Evolutionary conservation across 2,329 filamentous ascomycete species (phyloP), one percentile per base, ranked within the genome.

Genomic region (Didymella keratinophila): DNA sequence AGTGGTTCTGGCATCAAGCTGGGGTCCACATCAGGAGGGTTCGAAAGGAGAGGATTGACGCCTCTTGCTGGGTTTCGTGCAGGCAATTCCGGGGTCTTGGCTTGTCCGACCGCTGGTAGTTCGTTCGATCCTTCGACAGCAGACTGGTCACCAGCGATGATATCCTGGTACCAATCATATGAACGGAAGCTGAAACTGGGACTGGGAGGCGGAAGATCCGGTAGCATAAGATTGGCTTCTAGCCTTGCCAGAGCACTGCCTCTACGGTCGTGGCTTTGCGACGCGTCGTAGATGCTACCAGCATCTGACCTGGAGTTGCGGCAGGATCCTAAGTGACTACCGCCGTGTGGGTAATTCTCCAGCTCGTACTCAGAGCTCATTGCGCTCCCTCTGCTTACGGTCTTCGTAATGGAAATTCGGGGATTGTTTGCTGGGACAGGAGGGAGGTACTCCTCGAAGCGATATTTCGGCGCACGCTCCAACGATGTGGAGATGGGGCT

Each of bases 161-260:
- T 71, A 21, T 69, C 68, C 41, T 68, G 67, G 45, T 71, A 71
- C 68, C 68, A 71, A 43, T 70, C 67, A 32, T 71, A 71, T 8
- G 68, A 70, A 27, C 59, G 62, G 27, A 69, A 70, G 23, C 67
- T 70, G 32, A 69, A 60, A 34, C 66, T 66, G 11, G 68, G 66
- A 25, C 66, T 69, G 42, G 68, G 66, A 12, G 68, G 68, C 10
- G 64, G 64, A 9, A 66, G 30, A 14, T 66, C 60, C n/a, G 67
- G 62, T 23, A 62, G 60, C 2, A 61, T 52, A 10, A 61, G 49
- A 32, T 52, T 56, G 37, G 56, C 60, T 41, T 70, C 61, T 14
- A 62, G 25, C 27, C 49, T 62, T 11, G 62, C 60, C 14, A 67
- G 45, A 12, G 63, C 58, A n/a, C 53, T 60, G 3, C 55, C 60